phyloP scores from a whole-genome alignment of 352 stramenopile genomes.

The Phytopythium helicoides region DNA sequence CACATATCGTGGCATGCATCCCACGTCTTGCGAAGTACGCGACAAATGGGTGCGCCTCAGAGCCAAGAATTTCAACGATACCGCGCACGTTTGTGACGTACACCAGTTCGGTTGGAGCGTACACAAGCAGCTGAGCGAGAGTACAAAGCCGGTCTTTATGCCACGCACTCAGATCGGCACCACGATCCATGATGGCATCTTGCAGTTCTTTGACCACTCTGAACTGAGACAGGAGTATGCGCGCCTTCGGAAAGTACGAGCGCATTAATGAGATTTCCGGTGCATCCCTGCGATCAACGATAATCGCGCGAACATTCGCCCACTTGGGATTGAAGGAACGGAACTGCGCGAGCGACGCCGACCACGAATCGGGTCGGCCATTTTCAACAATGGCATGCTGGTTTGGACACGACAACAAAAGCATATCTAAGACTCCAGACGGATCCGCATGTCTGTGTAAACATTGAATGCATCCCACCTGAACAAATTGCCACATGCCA shows the following conservation, averaged over 20 bases:
- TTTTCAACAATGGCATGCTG: slow-evolving; percentile 36
- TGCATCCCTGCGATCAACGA: slow-evolving; percentile 15
- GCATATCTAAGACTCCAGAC: too few species aligned
- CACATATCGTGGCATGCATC: slow-evolving; percentile 28
- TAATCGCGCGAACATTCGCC: slow-evolving; percentile 19
- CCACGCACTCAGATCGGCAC: slow-evolving; percentile 26
- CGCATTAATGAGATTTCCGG: slow-evolving; percentile 14
- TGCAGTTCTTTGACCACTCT: slow-evolving; percentile 26
- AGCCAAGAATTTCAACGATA: slow-evolving; percentile 26
- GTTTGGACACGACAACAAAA: too few species aligned
- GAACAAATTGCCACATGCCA: slow-evolving; percentile 33
- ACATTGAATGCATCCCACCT: too few species aligned
- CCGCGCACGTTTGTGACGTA: slow-evolving; percentile 22
- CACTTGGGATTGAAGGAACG: slow-evolving; percentile 22
- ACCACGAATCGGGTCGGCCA: slow-evolving; percentile 24
- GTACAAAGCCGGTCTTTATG: slow-evolving; percentile 31
- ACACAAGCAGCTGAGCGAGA: slow-evolving; percentile 28
- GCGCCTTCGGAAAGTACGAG: slow-evolving; percentile 16
- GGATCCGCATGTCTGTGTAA: too few species aligned
- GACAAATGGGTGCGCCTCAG: slow-evolving; percentile 25
- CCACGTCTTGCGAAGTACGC: slow-evolving; percentile 24
- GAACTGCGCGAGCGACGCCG: slow-evolving; percentile 25
- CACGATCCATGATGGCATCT: slow-evolving; percentile 22
- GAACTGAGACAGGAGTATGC: slow-evolving; percentile 36
- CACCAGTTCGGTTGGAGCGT: slow-evolving; percentile 21